Evolutionary conservation across 345 rosid genomes (phyloP), one percentile per base, ranked within the genome.

Genomic region (Barbarea vulgaris): DNA sequence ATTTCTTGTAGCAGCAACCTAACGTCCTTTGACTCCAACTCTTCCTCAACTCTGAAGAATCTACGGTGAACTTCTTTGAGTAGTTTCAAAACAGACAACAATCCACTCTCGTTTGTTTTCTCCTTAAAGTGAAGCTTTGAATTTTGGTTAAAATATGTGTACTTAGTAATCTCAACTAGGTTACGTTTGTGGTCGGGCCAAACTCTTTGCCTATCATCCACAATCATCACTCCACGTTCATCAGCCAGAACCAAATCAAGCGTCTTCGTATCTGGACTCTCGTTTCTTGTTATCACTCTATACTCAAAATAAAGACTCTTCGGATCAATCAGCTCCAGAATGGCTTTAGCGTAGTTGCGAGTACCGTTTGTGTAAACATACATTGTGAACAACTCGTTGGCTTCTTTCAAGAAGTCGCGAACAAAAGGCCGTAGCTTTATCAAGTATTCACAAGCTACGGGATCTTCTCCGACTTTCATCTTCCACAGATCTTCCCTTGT

Each of bases 1-100:
- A 64, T 21, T 2, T 73, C n/a, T 55, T 74, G 70, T 12, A 74
- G 64, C 64, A 73, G 47, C 58, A 24, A 5, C 48, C 77, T 65
- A 21, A 64, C 77, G 21, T 74, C 77, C 15, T 51, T 30, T 3
- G 58, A 34, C 51, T 66, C 59, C 67, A 74, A 25, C 21, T 57
- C 72, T 58, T 66, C 50, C 12, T 74, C 24, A 1, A 36, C 52
- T 9, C 39, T 36, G 60, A 74, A 74, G 67, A 74, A 74, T 6
- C 27, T 63, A 25, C 24, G 2, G 22, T 74, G 52, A 57, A 74
- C 33, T 33, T 57, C 25, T 24, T 18, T 66, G 52, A 74, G 59
- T 57, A 74, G 3, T 77, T 83, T 18, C 84, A 83, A 54, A 83
- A 78, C 60, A 83, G 74, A 59, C 77, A 81, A 62, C 83, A 86